phyloP scores from a whole-genome alignment of 805 yeast genomes.

The Kodamaea kakaduensis region DNA sequence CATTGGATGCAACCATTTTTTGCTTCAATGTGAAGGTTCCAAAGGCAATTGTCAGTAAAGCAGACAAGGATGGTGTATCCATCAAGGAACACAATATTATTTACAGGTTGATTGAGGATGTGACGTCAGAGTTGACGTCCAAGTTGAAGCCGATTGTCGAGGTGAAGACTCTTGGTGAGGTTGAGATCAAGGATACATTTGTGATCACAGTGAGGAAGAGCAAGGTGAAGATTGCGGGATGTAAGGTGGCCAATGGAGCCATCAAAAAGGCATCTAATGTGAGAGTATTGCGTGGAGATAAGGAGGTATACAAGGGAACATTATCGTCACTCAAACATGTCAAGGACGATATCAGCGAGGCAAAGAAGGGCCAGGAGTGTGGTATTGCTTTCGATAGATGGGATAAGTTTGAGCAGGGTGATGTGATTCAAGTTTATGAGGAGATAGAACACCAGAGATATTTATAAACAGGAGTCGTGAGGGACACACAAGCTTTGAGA shows the following conservation, averaged over 20 bases:
- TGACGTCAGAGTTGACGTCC: slow-evolving; percentile 58
- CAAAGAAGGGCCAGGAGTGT: slow-evolving; percentile 85
- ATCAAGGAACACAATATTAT: slow-evolving; percentile 73
- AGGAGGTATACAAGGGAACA: slow-evolving; percentile 51
- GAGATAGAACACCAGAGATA: slow-evolving; percentile 48
- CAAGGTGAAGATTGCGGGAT: slow-evolving; percentile 75
- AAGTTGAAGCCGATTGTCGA: slow-evolving; percentile 65
- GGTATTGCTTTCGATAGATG: slow-evolving; percentile 73
- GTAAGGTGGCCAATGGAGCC: slow-evolving; percentile 68
- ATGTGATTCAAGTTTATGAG: slow-evolving; percentile 69
- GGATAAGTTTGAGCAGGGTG: slow-evolving; percentile 71
- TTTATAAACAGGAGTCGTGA: slow-evolving; percentile 55
- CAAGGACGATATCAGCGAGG: slow-evolving; percentile 74
- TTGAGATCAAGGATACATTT: slow-evolving; percentile 68
- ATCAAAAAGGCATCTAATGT: slow-evolving; percentile 57
- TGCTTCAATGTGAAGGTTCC: slow-evolving; percentile 75
- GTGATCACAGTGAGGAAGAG: slow-evolving; percentile 58
- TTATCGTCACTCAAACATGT: slow-evolving; percentile 74
- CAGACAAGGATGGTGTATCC: slow-evolving; percentile 52
- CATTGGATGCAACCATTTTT: slow-evolving; percentile 59
- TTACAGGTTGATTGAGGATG: slow-evolving; percentile 83
- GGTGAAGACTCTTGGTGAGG: slow-evolving; percentile 60
- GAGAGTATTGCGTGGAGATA: slow-evolving; percentile 51
- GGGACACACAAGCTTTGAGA: too few relatives aligned
- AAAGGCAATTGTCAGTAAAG: slow-evolving; percentile 56